phyloP scores from a whole-genome alignment of 805 yeast species.

The Blastobotrys chiropterorum region DNA sequence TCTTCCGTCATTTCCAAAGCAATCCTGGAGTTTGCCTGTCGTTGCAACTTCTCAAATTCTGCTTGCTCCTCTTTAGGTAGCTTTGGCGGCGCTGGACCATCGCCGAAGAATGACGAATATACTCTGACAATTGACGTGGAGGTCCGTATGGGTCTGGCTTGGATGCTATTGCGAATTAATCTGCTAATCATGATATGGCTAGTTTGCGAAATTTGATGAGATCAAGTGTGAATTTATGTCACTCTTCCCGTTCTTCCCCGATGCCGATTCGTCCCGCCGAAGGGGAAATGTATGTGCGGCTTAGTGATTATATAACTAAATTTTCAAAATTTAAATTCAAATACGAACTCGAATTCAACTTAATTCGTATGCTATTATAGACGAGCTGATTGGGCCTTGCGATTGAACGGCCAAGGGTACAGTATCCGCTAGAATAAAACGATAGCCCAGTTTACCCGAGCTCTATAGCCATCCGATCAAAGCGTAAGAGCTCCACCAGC shows the following conservation, averaged over 20 bases:
- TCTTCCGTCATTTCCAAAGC: slow-evolving; percentile 31
- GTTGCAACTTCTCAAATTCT: slow-evolving; percentile 84
- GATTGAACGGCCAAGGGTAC: no score
- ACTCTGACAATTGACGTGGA: not conserved
- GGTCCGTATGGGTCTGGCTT: not conserved
- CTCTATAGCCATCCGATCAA: no score
- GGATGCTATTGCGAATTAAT: not conserved
- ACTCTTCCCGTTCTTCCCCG: not conserved
- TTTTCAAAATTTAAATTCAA: no score
- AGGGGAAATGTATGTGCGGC: no score
- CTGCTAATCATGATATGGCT: not conserved
- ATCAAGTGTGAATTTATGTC: not conserved
- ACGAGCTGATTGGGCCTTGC: no score
- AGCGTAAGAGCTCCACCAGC: no score
- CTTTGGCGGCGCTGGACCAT: slow-evolving; percentile 57
- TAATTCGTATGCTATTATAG: no score
- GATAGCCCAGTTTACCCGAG: no score
- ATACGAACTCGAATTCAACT: no score
- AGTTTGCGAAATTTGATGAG: not conserved
- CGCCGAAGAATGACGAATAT: not conserved
- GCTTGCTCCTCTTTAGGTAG: slow-evolving; percentile 78
- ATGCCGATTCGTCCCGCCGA: not conserved
- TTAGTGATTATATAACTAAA: no score
- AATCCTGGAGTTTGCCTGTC: slow-evolving; percentile 69
- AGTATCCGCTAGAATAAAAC: no score